A percentile compares a stretch with the other conserved stretches of the same genome.
Evolutionary conservation across 2,329 filamentous ascomycete species (phyloP).

Genomic region (Colletotrichum theobromicola): DNA sequence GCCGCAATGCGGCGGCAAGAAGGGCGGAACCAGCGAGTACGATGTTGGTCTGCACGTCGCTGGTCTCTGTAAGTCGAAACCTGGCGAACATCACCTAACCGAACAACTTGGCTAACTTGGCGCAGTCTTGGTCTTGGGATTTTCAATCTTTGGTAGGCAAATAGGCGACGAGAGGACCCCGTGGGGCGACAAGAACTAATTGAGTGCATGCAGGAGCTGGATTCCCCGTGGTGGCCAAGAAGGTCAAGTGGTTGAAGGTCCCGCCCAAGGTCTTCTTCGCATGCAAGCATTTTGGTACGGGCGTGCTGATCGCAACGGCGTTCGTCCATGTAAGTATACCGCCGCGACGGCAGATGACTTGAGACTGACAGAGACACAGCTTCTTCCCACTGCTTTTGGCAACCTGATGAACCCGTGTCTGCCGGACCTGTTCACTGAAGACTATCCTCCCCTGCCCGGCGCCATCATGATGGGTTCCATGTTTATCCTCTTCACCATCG

Average conservation of each 20-base stretch:
- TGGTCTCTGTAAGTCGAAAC: slow-evolving; percentile 43
- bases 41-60: slow-evolving; percentile 45
- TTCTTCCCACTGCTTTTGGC: slow-evolving; percentile 65
- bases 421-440: slow-evolving; percentile 61
- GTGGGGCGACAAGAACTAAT: slow-evolving; percentile 11
- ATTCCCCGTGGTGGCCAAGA: slow-evolving; percentile 59
- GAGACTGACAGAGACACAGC: slow-evolving; percentile 29
- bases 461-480: slow-evolving; percentile 70
- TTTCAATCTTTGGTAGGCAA: slow-evolving; percentile 41
- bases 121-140: slow-evolving; percentile 43
- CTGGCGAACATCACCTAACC: neutral
- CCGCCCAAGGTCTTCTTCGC: slow-evolving; percentile 63
- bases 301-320: slow-evolving; percentile 74
- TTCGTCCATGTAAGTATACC: slow-evolving; percentile 70
- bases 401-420: slow-evolving; percentile 59
- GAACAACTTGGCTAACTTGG: slow-evolving; percentile 11
- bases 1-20: slow-evolving; percentile 41
- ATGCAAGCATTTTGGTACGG: slow-evolving; percentile 72
- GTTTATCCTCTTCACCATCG: slow-evolving; percentile 65
- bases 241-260: slow-evolving; percentile 63
- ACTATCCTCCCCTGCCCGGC: slow-evolving; percentile 67
- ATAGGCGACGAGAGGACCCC: neutral
- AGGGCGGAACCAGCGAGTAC: slow-evolving; percentile 39
- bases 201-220: slow-evolving; percentile 43
- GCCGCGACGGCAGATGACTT: fast-evolving